These are phyloP conservation scores for Ophiostoma perfectum DNA, from an alignment of 2,329 filamentous ascomycete species.

Conservation along the genomic window DNA sequence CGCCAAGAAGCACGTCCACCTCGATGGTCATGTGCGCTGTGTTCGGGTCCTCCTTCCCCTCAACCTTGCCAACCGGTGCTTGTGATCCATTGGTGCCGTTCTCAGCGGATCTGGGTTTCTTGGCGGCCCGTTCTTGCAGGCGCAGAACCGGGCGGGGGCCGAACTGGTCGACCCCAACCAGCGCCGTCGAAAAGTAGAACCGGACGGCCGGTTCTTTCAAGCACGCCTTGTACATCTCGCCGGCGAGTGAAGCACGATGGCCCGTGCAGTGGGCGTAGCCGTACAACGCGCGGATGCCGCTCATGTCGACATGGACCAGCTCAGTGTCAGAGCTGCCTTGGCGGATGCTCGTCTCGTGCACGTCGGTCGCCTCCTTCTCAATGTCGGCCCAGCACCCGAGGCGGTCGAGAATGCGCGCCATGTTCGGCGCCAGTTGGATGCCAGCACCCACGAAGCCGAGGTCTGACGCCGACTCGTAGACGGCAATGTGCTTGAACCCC, in stretches of 20 bases:
- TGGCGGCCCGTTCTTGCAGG: not conserved
- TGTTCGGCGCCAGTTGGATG: slow-evolving; percentile 78
- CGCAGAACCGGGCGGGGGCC: slow-evolving; percentile 55
- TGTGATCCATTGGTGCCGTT: not conserved
- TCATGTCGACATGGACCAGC: slow-evolving; percentile 64
- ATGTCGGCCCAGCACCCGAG: slow-evolving; percentile 70
- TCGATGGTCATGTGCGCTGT: slow-evolving; percentile 47
- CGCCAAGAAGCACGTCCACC: slow-evolving; percentile 49
- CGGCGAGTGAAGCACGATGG: slow-evolving; percentile 67
- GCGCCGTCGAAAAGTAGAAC: slow-evolving; percentile 60
- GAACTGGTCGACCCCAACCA: slow-evolving; percentile 54
- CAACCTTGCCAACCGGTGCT: not conserved
- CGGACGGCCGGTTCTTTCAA: slow-evolving; percentile 54
- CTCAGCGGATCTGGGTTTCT: not conserved
- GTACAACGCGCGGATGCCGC: slow-evolving; percentile 62
- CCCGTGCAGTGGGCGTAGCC: slow-evolving; percentile 75
- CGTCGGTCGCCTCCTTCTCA: slow-evolving; percentile 62
- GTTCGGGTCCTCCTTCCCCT: slow-evolving; percentile 28
- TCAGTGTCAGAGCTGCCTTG: slow-evolving; percentile 64
- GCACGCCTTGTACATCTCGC: slow-evolving; percentile 65
- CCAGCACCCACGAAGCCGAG: slow-evolving; percentile 80
- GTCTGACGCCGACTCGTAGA: slow-evolving; percentile 67
- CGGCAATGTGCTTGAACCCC: slow-evolving; percentile 66
- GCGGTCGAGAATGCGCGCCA: slow-evolving; percentile 67
- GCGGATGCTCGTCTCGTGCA: slow-evolving; percentile 67